These are phyloP conservation scores for Rhizopus sp. DNA, from an alignment of 371 early-diverging fungal species.

Conservation along the genomic window DNA sequence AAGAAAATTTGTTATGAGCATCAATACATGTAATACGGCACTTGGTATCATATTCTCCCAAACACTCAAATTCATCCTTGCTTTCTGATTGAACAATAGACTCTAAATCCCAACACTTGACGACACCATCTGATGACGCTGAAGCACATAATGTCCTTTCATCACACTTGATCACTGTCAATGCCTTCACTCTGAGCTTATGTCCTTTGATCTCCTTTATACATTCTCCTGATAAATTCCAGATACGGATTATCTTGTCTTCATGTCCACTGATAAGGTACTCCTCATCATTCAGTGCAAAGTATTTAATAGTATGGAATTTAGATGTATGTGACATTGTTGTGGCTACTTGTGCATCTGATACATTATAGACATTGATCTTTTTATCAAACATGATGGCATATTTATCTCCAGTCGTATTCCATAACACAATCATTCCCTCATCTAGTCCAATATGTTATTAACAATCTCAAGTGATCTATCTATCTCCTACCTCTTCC, in stretches of 20 bases:
- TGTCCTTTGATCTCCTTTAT: constrained; percentile 63
- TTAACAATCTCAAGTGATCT: neutral
- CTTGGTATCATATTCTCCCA: constrained; percentile 70
- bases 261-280: constrained; percentile 72
- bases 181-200: constrained; percentile 52
- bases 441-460: constrained; percentile 29
- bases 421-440: constrained; percentile 78
- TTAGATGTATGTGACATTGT: constrained; percentile 56
- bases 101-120: constrained; percentile 73
- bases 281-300: constrained; percentile 47
- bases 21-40: constrained; percentile 69
- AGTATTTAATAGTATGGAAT: constrained; percentile 52
- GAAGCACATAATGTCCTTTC: constrained; percentile 53
- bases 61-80: constrained; percentile 28
- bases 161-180: constrained; percentile 34
- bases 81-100: constrained; percentile 24
- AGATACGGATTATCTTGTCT: constrained; percentile 73
- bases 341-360: constrained; percentile 54
- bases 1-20: constrained; percentile 36
- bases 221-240: constrained; percentile 59
- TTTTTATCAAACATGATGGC: constrained; percentile 74
- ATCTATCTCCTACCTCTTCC: constrained; percentile 40
- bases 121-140: constrained; percentile 73
- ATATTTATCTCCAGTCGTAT: constrained; percentile 70
- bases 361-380: constrained; percentile 70